Evolutionary conservation across 768 basidiomycete species (phyloP).

Genomic region (Coprinellus micaceus): DNA sequence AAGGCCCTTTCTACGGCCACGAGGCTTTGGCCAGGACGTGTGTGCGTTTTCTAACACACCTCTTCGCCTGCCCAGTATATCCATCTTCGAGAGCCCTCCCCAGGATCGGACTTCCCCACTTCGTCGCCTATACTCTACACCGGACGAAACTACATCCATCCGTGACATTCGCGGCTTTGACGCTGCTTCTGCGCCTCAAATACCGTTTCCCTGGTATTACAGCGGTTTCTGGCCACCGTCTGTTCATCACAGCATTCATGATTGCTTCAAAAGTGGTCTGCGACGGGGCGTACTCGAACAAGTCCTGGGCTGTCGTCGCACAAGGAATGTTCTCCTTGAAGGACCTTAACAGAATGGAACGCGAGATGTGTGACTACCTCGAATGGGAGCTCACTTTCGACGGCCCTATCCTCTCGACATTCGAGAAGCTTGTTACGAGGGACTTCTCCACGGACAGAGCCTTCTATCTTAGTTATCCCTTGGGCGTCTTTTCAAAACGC

Average conservation of each 20-base stretch:
- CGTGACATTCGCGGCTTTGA: constrained; percentile 65
- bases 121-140: constrained; percentile 86
- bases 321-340: constrained; percentile 81
- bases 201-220: constrained; percentile 85
- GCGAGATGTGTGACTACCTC: constrained; percentile 88
- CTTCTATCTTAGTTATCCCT: constrained; percentile 60
- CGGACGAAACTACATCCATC: constrained; percentile 70
- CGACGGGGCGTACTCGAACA: constrained; percentile 92
- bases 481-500: constrained; percentile 60
- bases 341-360: constrained; percentile 96
- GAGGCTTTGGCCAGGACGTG: constrained; percentile 66
- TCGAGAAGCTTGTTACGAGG: constrained; percentile 54
- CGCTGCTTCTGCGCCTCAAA: constrained; percentile 84
- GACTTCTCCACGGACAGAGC: constrained; percentile 53
- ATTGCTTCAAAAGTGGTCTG: constrained; percentile 90
- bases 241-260: constrained; percentile 93
- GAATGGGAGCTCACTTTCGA: constrained; percentile 90
- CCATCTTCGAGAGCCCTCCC: constrained; percentile 57
- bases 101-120: constrained; percentile 64
- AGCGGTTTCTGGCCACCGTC: constrained; percentile 83
- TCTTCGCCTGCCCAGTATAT: constrained; percentile 83
- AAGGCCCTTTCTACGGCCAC: constrained; percentile 73
- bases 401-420: constrained; percentile 52
- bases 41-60: constrained; percentile 76
- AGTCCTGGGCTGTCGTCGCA: constrained; percentile 87